Evolutionary conservation across 257 asterid genomes (phyloP).

Genomic region (Penstemon newberryi): DNA sequence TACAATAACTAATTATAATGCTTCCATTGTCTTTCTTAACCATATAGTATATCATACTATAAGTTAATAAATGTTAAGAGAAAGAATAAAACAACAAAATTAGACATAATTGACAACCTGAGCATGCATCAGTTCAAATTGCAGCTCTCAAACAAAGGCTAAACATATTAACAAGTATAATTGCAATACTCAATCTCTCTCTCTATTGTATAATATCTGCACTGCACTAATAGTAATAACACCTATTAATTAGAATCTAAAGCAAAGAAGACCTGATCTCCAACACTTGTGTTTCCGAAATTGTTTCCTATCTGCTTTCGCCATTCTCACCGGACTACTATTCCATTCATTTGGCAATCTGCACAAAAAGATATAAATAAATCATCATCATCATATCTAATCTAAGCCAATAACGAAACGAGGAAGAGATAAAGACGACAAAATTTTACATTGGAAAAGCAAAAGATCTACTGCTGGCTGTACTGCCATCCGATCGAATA

Average conservation of each 20-base stretch:
- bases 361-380: conserved; percentile 22
- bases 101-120: conserved; percentile 22
- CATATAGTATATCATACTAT: not conserved
- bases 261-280: conserved; percentile 82
- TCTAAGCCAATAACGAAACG: not conserved
- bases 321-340: conserved; percentile 96
- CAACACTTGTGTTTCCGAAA: conserved; percentile 66
- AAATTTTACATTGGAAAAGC: conserved; percentile 61
- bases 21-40: too few species aligned
- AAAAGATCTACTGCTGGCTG: conserved; percentile 59
- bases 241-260: conserved; percentile 59
- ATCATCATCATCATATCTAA: not conserved
- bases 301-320: conserved; percentile 63
- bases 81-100: conserved; percentile 14
- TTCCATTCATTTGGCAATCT: conserved; percentile 89
- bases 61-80: not conserved
- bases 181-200: conserved; percentile 30
- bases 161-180: conserved; percentile 55
- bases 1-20: too few species aligned
- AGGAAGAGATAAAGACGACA: not conserved
- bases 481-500: conserved; percentile 60
- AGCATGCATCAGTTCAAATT: conserved; percentile 29
- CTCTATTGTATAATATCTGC: conserved; percentile 31
- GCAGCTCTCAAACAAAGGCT: conserved; percentile 38
- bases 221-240: conserved; percentile 37